Conservation (phyloP, 495 filamentous ascomycete species). For the Neurospora sp. region DNA sequence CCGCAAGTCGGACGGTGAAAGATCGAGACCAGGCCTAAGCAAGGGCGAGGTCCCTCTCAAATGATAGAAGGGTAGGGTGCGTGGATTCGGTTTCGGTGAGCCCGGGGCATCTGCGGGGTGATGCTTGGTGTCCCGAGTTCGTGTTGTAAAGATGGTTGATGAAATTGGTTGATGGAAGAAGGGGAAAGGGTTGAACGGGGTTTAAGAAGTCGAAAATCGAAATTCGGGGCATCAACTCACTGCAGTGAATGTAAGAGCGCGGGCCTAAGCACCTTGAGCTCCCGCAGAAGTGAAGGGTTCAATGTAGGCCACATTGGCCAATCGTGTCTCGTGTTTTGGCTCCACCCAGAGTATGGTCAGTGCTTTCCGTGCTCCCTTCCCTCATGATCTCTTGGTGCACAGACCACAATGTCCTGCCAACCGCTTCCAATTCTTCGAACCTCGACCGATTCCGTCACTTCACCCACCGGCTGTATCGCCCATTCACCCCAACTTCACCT, state of each 20-base stretch:
- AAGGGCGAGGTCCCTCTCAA: not conserved
- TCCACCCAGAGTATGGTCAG: not conserved
- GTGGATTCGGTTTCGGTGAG: not conserved
- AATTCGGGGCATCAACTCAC: not conserved
- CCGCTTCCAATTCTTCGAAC: not conserved
- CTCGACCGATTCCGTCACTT: not conserved
- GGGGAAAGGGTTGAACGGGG: not conserved
- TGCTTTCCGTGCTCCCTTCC: not conserved
- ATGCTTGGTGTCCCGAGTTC: not conserved
- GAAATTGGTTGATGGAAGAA: not conserved
- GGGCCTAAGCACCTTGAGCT: not conserved
- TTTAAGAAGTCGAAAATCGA: not conserved
- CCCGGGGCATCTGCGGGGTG: not conserved
- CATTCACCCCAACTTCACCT: not conserved
- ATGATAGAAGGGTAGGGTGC: not conserved
- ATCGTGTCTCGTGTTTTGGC: not conserved
- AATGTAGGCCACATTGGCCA: not conserved
- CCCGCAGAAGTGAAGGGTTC: not conserved
- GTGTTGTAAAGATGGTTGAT: not conserved
- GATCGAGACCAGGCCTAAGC: not conserved
- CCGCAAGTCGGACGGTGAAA: not conserved
- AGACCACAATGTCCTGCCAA: not conserved
- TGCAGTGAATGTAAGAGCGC: not conserved
- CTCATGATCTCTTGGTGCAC: not conserved
- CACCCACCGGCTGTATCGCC: not conserved